Evolutionary conservation across 106 monocot genomes (phyloP), one percentile per base, ranked within the genome.

Genomic region (Vanilla planifolia): DNA sequence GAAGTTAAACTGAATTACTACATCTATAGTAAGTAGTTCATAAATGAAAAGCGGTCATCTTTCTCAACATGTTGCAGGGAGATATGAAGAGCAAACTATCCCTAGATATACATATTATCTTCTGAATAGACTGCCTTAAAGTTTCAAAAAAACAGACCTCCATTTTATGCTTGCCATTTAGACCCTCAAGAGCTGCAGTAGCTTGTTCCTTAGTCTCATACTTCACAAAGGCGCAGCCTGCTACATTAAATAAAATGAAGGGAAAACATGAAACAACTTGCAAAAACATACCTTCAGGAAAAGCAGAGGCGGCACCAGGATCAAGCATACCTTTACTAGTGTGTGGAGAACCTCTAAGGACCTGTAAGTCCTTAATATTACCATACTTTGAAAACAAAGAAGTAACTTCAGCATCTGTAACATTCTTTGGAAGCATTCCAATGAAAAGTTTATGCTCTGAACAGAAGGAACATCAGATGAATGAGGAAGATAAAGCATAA

Each of bases 401-500:
- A 53, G 75, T 70, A 61, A 95, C 67, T 72, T 95, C 95, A 48
- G 66, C 71, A 23, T 90, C 90, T 50, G 83, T 71, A 3, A 86
- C 80, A 61, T 89, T 95, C 71, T 95, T 95, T 41, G 95, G 95
- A 71, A 95, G 89, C 95, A 95, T 95, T 33, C 95, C 95, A 72
- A 95, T 46, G 60, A 95, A 95, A 70, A 95, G 83, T 44, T 95
- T 95, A 71, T 89, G 86, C 61, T 95, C 95, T 89, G 78, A 8
- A 70, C 45, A 58, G 21, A 48, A 40, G n/a, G 8, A 61, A 21
- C 14, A 51, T 58, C 8, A 43, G 28, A 2, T 48, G 40, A 69
- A 34, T 51, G 33, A 68, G 32, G 53, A 37, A 55, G 16, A 55
- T 32, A n/a, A 55, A 55, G 27, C 53, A 32, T 2, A 32, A 55